Conservation (phyloP, 2,329 filamentous ascomycete genomes). For the Cyanodermella asteris region DNA sequence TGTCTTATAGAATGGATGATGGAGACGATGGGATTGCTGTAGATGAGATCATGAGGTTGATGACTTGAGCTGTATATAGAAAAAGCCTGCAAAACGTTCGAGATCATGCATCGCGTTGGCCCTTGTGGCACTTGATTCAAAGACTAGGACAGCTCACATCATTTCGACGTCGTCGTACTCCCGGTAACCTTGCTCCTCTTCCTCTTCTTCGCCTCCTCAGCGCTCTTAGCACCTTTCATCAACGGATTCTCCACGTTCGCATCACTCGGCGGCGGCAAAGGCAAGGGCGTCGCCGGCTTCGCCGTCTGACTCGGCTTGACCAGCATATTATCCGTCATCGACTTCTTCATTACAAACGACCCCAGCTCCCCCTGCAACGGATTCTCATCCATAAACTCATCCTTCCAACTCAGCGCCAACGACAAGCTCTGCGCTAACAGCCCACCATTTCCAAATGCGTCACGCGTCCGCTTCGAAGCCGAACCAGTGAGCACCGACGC, state of each 20-base stretch:
- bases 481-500: conserved; percentile 6
- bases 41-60: too few relatives aligned
- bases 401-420: conserved; percentile 30
- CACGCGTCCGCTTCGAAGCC: conserved; percentile 2
- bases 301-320: neutral
- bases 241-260: neutral
- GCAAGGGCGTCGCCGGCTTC: neutral
- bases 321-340: conserved; percentile 6
- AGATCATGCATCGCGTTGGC: too few relatives aligned
- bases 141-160: too few relatives aligned
- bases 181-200: too few relatives aligned
- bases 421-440: conserved; percentile 26
- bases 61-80: too few relatives aligned
- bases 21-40: too few relatives aligned
- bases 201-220: too few relatives aligned
- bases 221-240: neutral
- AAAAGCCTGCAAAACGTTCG: too few relatives aligned
- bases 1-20: conserved; percentile 35
- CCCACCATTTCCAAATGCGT: conserved; percentile 15
- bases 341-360: conserved; percentile 32
- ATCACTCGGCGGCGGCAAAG: neutral
- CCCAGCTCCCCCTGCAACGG: conserved; percentile 41
- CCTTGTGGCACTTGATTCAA: too few relatives aligned
- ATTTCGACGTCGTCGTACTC: too few relatives aligned
- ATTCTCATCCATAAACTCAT: conserved; percentile 43